phyloP scores from a whole-genome alignment of 768 basidiomycete species.

The Pleurotus salmoneostramineus region DNA sequence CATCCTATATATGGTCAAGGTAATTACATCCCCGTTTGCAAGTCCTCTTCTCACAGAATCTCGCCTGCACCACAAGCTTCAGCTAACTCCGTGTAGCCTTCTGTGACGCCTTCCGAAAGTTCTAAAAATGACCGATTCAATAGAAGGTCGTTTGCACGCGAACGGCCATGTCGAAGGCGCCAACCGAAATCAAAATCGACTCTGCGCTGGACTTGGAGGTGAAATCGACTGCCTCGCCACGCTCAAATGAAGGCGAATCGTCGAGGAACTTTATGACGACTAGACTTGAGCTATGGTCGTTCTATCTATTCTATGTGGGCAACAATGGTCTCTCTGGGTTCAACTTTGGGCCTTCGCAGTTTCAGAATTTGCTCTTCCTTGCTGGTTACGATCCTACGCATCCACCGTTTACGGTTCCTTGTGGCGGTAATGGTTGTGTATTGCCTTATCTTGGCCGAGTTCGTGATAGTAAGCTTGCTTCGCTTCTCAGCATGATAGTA shows the following conservation, averaged over 20 bases:
- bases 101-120: no score
- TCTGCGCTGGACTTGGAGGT: background rate
- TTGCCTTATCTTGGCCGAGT: conserved; percentile 60
- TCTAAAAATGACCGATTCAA: no score
- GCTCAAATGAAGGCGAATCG: background rate
- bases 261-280: conserved; percentile 25
- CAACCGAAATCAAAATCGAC: background rate
- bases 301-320: conserved; percentile 60
- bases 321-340: conserved; percentile 69
- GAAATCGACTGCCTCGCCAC: background rate
- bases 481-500: background rate
- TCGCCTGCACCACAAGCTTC: no score
- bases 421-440: conserved; percentile 53
- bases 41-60: no score
- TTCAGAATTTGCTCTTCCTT: conserved; percentile 68
- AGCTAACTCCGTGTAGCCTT: no score
- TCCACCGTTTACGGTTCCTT: conserved; percentile 49
- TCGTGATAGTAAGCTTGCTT: conserved; percentile 48
- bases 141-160: background rate
- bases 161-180: background rate
- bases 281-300: conserved; percentile 51
- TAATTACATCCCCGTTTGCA: no score
- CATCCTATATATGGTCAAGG: no score
- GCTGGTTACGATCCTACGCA: conserved; percentile 70
- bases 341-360: conserved; percentile 73